A percentile compares a stretch with the other conserved stretches of the same genome.
Conservation (phyloP, 208 protist species). For the Trypanosoma boissoni region DNA sequence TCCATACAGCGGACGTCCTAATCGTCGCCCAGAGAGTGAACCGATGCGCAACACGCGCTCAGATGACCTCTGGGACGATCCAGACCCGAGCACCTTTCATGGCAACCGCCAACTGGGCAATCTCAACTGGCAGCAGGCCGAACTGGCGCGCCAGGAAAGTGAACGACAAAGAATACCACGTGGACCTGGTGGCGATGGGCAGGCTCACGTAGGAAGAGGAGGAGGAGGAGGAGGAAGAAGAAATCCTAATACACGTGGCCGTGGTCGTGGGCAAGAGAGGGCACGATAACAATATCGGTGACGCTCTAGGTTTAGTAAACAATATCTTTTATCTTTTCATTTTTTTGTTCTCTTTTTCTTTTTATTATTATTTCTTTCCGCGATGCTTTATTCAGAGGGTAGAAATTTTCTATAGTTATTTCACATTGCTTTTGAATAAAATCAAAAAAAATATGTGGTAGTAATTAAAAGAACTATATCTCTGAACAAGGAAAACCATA, state of each 20-base stretch:
- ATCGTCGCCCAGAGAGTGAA: slow-evolving; percentile 12
- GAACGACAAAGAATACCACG: slow-evolving; percentile 15
- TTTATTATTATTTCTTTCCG: too few species aligned
- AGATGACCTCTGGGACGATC: slow-evolving; percentile 77
- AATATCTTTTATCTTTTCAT: slow-evolving; percentile 16
- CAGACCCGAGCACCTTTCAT: slow-evolving; percentile 66
- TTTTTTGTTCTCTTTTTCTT: slow-evolving; percentile 11
- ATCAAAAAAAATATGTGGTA: slow-evolving; percentile 6
- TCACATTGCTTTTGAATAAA: slow-evolving; percentile 5
- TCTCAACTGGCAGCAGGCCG: slow-evolving; percentile 77
- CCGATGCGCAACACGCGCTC: slow-evolving; percentile 10
- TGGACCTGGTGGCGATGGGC: slow-evolving; percentile 14
- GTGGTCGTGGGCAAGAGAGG: background rate
- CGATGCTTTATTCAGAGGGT: too few species aligned
- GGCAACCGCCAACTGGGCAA: slow-evolving; percentile 55
- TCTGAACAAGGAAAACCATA: too few species aligned
- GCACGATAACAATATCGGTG: too few species aligned
- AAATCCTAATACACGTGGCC: background rate
- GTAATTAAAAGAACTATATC: too few species aligned
- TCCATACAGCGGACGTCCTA: background rate
- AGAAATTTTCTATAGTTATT: slow-evolving; percentile 8
- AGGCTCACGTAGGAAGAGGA: too few species aligned
- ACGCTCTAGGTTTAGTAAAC: too few species aligned
- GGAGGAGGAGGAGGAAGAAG: slow-evolving; percentile 17
- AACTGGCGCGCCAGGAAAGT: slow-evolving; percentile 33